Conservation (phyloP, 1,139 yeast species). For the Petasospora rhodanensis region DNA sequence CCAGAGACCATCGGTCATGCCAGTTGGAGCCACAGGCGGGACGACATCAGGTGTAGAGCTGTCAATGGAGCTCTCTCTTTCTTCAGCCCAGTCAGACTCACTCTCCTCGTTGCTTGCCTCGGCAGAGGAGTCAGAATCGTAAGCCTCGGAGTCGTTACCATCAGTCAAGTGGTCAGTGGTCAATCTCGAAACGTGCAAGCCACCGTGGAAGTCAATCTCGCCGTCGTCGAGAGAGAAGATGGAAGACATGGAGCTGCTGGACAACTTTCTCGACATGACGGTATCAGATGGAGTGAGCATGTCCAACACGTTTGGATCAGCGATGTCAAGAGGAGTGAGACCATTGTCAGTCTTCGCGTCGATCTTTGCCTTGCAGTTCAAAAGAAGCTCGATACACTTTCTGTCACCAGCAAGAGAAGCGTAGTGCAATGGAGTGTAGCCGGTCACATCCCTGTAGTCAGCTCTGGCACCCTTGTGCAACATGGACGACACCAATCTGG, state of each 20-base stretch:
- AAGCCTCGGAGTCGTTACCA: slow-evolving; percentile 12
- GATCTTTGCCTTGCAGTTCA: slow-evolving; percentile 63
- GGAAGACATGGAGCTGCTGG: slow-evolving; percentile 23
- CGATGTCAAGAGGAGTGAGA: slow-evolving; percentile 43
- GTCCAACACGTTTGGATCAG: slow-evolving; percentile 66
- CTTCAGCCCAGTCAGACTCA: slow-evolving; percentile 19
- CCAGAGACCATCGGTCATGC: slow-evolving; percentile 39
- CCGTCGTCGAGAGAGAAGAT: slow-evolving; percentile 26
- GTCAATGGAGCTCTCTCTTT: no score
- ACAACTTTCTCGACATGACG: slow-evolving; percentile 22
- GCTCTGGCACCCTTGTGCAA: slow-evolving; percentile 76
- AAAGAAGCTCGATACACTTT: slow-evolving; percentile 33
- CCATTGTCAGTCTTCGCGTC: slow-evolving; percentile 54
- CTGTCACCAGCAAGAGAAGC: slow-evolving; percentile 72
- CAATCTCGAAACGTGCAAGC: slow-evolving; percentile 25
- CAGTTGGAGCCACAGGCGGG: not conserved
- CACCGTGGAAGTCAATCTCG: slow-evolving; percentile 18
- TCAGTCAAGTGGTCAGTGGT: slow-evolving; percentile 20
- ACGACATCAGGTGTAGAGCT: no score
- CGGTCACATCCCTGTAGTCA: slow-evolving; percentile 72
- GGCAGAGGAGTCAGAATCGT: slow-evolving; percentile 18
- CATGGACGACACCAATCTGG: slow-evolving; percentile 55
- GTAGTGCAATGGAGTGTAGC: slow-evolving; percentile 81
- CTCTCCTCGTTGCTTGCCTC: slow-evolving; percentile 29
- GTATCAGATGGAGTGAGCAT: slow-evolving; percentile 26